Conservation (phyloP, 2,329 filamentous ascomycete genomes). For the Claviceps arundinis region DNA sequence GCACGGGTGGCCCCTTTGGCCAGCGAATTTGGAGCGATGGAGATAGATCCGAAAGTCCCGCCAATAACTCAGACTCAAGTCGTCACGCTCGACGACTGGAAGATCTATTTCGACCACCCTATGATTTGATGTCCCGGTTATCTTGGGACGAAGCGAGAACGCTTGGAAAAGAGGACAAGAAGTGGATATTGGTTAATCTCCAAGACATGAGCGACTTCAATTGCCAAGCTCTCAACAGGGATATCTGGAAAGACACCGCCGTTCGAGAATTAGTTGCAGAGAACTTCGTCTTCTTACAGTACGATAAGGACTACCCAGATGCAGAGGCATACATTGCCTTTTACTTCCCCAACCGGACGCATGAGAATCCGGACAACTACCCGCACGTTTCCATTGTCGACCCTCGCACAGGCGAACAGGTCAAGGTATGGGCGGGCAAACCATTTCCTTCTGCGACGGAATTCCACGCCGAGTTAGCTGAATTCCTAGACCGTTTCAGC, state of each 20-base stretch:
- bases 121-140: slow-evolving; percentile 70
- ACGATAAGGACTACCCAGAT: slow-evolving; percentile 69
- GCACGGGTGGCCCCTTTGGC: slow-evolving; percentile 22
- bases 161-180: slow-evolving; percentile 73
- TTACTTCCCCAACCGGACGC: slow-evolving; percentile 60
- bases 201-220: slow-evolving; percentile 90
- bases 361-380: slow-evolving; percentile 78
- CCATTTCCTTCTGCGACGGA: slow-evolving; percentile 65
- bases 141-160: slow-evolving; percentile 77
- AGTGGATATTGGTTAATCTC: slow-evolving; percentile 92
- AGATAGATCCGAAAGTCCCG: slow-evolving; percentile 9
- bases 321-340: slow-evolving; percentile 77
- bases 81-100: slow-evolving; percentile 68
- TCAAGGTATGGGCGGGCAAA: slow-evolving; percentile 86
- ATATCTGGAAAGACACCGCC: slow-evolving; percentile 82
- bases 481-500: slow-evolving; percentile 96
- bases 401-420: slow-evolving; percentile 87
- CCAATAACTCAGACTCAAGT: slow-evolving; percentile 30
- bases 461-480: slow-evolving; percentile 81
- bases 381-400: slow-evolving; percentile 95
- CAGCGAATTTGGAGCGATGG: slow-evolving; percentile 26
- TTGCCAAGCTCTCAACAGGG: slow-evolving; percentile 85
- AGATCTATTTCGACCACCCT: slow-evolving; percentile 84
- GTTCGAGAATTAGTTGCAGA: slow-evolving; percentile 73
- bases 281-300: slow-evolving; percentile 94